These are phyloP conservation scores for Amanita inopinata DNA, from an alignment of 768 basidiomycete genomes.

Conservation along the genomic window DNA sequence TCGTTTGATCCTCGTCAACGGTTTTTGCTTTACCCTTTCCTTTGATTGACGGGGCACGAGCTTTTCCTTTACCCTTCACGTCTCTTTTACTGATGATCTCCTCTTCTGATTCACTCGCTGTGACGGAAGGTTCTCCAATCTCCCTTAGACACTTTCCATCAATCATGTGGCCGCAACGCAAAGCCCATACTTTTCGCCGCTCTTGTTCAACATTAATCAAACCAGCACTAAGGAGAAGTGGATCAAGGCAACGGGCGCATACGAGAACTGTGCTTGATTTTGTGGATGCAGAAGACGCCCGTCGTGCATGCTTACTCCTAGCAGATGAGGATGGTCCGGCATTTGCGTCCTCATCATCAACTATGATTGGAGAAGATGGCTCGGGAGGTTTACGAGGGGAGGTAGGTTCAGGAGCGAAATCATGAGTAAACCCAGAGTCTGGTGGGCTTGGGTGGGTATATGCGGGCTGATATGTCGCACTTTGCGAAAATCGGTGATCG, in stretches of 20 bases:
- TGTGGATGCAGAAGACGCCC: slow-evolving; percentile 12
- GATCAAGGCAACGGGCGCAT: slow-evolving; percentile 59
- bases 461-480: slow-evolving; percentile 39
- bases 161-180: slow-evolving; percentile 70
- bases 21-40: slow-evolving; percentile 9
- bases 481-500: slow-evolving; percentile 11
- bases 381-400: slow-evolving; percentile 13
- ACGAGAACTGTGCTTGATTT: slow-evolving; percentile 39
- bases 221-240: slow-evolving; percentile 45
- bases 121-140: slow-evolving; percentile 40
- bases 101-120: slow-evolving; percentile 10
- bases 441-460: slow-evolving; percentile 56
- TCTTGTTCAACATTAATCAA: slow-evolving; percentile 36
- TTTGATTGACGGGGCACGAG: slow-evolving; percentile 4
- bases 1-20: background rate
- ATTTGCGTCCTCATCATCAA: slow-evolving; percentile 35
- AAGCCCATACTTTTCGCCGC: slow-evolving; percentile 50
- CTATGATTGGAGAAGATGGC: slow-evolving; percentile 26
- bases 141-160: slow-evolving; percentile 66
- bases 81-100: slow-evolving; percentile 10
- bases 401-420: slow-evolving; percentile 41
- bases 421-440: slow-evolving; percentile 56
- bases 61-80: slow-evolving; percentile 41
- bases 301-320: slow-evolving; percentile 4
- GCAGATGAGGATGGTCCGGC: background rate